Evolutionary conservation across 768 basidiomycete genomes (phyloP).

Genomic region (Boletus sp.): DNA sequence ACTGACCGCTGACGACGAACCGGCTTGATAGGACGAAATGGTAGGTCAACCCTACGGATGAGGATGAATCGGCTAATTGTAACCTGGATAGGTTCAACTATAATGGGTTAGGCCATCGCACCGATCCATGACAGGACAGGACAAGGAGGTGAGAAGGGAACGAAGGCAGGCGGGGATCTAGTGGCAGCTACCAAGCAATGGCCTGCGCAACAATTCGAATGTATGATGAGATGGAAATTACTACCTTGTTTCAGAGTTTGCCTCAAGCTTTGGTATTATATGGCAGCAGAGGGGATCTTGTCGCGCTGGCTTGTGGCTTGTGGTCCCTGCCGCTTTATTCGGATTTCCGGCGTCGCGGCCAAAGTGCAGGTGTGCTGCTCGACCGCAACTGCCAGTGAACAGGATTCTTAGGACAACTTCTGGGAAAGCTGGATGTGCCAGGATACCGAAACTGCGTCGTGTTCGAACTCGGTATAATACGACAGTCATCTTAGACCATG

Average conservation of each 20-base stretch:
- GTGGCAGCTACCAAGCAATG: not conserved
- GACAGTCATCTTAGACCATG: not conserved
- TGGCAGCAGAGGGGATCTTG: not conserved
- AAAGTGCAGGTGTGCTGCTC: not conserved
- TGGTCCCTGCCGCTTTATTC: not conserved
- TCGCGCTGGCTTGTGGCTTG: not conserved
- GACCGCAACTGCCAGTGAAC: too few relatives aligned
- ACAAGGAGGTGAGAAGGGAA: not conserved
- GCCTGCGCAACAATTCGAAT: not conserved
- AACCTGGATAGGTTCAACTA: constrained; percentile 27
- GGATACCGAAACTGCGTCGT: too few relatives aligned
- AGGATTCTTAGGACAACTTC: too few relatives aligned
- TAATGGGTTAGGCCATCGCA: constrained; percentile 14
- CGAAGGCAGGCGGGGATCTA: not conserved
- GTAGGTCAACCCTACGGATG: constrained; percentile 3
- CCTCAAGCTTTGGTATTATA: not conserved
- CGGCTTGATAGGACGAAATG: constrained; percentile 27
- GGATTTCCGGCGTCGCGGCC: not conserved
- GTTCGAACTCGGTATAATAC: not conserved
- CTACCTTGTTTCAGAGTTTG: not conserved
- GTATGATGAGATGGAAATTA: not conserved
- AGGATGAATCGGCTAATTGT: not conserved
- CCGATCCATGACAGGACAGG: not conserved
- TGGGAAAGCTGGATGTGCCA: too few relatives aligned
- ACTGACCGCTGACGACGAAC: constrained; percentile 1